Conservation (phyloP, 441 rosid species). For the Eugenia klotzschiana region DNA sequence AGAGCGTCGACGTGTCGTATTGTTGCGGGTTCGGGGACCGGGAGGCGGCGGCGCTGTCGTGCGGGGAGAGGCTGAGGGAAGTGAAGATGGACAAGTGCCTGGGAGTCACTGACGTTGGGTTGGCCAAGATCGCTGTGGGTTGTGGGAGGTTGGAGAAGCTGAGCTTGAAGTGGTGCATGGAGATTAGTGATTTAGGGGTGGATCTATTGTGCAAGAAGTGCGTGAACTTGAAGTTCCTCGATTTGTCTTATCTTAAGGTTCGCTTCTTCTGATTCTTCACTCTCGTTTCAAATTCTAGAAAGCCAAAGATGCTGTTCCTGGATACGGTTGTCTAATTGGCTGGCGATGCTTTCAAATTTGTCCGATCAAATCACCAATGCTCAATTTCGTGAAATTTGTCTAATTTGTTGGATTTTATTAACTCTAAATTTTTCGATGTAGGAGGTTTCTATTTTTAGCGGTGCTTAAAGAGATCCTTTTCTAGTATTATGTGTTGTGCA, state of each 20-base stretch:
- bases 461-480: background rate
- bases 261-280: background rate
- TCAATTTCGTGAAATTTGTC: background rate
- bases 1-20: slow-evolving; percentile 59
- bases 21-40: slow-evolving; percentile 59
- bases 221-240: slow-evolving; percentile 38
- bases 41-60: slow-evolving; percentile 72
- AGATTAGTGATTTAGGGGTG: slow-evolving; percentile 66
- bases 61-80: slow-evolving; percentile 39
- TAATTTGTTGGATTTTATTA: background rate
- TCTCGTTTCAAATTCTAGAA: background rate
- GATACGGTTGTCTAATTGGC: background rate
- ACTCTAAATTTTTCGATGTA: background rate
- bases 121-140: slow-evolving; percentile 70
- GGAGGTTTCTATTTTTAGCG: background rate
- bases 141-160: slow-evolving; percentile 46
- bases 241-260: slow-evolving; percentile 82
- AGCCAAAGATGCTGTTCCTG: background rate
- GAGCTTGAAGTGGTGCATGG: slow-evolving; percentile 92
- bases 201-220: slow-evolving; percentile 81
- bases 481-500: too few relatives aligned
- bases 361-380: background rate
- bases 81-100: slow-evolving; percentile 69
- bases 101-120: slow-evolving; percentile 62
- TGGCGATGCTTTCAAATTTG: too few relatives aligned